These are phyloP conservation scores for Apiotrichum laibachii DNA, from an alignment of 1,284 basidiomycete genomes.

Conservation along the genomic window DNA sequence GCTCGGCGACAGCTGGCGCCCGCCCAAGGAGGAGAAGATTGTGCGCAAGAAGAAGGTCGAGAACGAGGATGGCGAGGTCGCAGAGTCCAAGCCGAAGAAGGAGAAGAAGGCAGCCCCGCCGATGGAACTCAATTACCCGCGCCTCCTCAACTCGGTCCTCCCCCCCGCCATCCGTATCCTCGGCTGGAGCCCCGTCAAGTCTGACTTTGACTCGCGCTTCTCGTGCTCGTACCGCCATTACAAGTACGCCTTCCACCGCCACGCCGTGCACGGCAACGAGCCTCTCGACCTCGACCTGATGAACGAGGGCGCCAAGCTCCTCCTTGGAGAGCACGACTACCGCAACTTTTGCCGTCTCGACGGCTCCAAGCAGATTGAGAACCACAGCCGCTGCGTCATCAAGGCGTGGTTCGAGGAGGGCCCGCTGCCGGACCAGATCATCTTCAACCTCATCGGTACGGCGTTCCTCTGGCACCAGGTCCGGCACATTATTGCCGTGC, in stretches of 20 bases:
- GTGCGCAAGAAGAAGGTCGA: background rate
- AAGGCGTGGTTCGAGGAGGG: constrained; percentile 39
- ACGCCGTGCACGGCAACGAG: constrained; percentile 43
- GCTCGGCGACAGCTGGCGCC: constrained; percentile 30
- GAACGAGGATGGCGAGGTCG: background rate
- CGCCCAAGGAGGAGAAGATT: constrained; percentile 10
- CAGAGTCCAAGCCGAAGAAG: constrained; percentile 8
- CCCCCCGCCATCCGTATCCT: constrained; percentile 86
- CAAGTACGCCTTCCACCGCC: constrained; percentile 84
- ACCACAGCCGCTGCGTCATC: constrained; percentile 47
- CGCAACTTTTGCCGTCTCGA: constrained; percentile 96
- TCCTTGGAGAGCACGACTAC: constrained; percentile 93
- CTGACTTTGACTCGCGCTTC: constrained; percentile 81
- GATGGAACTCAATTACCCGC: constrained; percentile 72
- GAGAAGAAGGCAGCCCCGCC: constrained; percentile 17
- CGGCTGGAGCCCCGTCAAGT: constrained; percentile 88
- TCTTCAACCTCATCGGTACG: constrained; percentile 81
- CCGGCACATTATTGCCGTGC: constrained; percentile 87
- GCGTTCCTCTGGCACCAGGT: constrained; percentile 98
- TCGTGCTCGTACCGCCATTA: constrained; percentile 87
- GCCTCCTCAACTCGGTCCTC: constrained; percentile 82
- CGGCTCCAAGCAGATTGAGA: constrained; percentile 84
- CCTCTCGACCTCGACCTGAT: constrained; percentile 71
- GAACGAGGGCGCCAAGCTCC: constrained; percentile 66
- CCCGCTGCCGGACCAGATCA: constrained; percentile 52